Evolutionary conservation across 1,284 basidiomycete species (phyloP).

Genomic region (Ganoderma sp.): DNA sequence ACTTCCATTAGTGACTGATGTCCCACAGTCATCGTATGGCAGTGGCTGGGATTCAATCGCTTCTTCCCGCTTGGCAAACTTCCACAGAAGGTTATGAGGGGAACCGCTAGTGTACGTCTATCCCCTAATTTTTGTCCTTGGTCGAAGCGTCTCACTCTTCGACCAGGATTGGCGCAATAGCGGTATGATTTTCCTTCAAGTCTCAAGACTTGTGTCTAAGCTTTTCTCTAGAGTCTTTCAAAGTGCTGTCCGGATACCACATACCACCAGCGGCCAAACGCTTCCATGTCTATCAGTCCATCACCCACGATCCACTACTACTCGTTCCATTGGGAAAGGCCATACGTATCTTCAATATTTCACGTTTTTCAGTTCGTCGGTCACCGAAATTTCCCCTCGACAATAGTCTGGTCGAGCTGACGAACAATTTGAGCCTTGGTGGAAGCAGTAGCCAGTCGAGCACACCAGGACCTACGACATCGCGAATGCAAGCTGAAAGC

Average conservation of each 20-base stretch:
- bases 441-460: conserved; percentile 4
- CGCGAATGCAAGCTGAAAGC: not conserved
- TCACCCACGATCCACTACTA: conserved; percentile 57
- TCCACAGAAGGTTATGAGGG: conserved; percentile 52
- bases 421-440: conserved; percentile 26
- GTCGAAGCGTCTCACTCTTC: conserved; percentile 9
- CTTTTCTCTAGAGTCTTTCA: conserved; percentile 59
- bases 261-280: conserved; percentile 50
- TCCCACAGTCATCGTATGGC: conserved; percentile 59
- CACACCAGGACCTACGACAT: not conserved
- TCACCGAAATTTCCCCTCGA: conserved; percentile 38
- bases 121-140: not conserved
- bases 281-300: conserved; percentile 51
- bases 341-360: conserved; percentile 55
- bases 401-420: conserved; percentile 26
- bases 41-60: conserved; percentile 67
- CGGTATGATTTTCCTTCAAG: conserved; percentile 46
- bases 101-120: conserved; percentile 63
- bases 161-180: conserved; percentile 74
- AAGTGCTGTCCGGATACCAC: conserved; percentile 56
- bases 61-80: conserved; percentile 62
- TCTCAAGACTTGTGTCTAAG: not conserved
- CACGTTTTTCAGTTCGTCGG: conserved; percentile 49
- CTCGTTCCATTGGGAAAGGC: conserved; percentile 50
- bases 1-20: not conserved